Conservation (phyloP, 2,329 filamentous ascomycete genomes). For the Microsporum canis region DNA sequence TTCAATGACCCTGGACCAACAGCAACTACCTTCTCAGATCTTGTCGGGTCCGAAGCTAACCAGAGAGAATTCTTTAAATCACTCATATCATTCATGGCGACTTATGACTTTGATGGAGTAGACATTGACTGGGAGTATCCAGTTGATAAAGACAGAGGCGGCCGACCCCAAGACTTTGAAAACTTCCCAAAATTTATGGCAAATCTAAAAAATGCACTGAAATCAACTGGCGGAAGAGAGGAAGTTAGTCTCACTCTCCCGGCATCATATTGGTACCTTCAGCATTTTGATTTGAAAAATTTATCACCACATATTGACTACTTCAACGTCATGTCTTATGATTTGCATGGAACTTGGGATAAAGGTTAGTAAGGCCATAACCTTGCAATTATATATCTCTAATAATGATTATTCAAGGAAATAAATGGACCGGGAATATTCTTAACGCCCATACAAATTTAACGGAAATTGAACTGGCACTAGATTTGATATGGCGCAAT, state of each 20-base stretch:
- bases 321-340: slow-evolving; percentile 10
- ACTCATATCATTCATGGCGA: slow-evolving; percentile 31
- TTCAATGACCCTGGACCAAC: slow-evolving; percentile 25
- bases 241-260: slow-evolving; percentile 15
- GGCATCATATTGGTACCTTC: slow-evolving; percentile 9
- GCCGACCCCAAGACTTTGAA: slow-evolving; percentile 25
- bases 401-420: background rate
- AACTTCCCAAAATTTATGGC: slow-evolving; percentile 23
- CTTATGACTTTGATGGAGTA: slow-evolving; percentile 36
- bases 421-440: slow-evolving; percentile 8
- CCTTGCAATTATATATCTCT: background rate
- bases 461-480: slow-evolving; percentile 30
- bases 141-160: slow-evolving; percentile 29
- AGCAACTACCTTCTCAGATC: slow-evolving; percentile 16
- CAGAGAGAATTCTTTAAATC: slow-evolving; percentile 28
- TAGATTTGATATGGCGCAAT: slow-evolving; percentile 34
- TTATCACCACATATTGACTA: background rate
- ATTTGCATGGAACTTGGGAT: slow-evolving; percentile 4
- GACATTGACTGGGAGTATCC: slow-evolving; percentile 40
- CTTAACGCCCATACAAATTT: slow-evolving; percentile 36
- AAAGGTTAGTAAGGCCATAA: background rate
- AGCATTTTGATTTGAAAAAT: slow-evolving; percentile 5
- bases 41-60: slow-evolving; percentile 14
- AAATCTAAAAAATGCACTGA: slow-evolving; percentile 13
- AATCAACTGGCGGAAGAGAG: slow-evolving; percentile 10